These are phyloP conservation scores for Zalaria obscura DNA, from an alignment of 2,329 filamentous ascomycete genomes.

Conservation along the genomic window DNA sequence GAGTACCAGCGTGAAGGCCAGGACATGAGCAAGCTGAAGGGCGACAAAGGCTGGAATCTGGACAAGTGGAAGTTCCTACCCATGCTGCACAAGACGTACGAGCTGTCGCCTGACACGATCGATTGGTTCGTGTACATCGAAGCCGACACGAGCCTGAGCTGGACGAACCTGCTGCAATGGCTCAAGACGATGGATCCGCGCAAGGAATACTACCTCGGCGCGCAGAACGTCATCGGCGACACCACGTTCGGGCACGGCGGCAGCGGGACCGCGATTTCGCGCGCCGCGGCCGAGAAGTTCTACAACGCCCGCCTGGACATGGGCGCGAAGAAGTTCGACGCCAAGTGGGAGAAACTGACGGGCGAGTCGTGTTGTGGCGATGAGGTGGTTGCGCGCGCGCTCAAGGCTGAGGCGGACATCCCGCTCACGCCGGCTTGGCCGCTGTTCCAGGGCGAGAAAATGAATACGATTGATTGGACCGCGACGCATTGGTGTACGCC, in stretches of 20 bases:
- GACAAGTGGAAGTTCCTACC: slow-evolving; percentile 46
- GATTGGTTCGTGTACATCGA: slow-evolving; percentile 44
- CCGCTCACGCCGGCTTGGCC: slow-evolving; percentile 27
- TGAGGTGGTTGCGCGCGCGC: slow-evolving; percentile 34
- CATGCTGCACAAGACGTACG: slow-evolving; percentile 38
- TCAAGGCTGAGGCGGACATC: slow-evolving; percentile 28
- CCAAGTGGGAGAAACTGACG: slow-evolving; percentile 25
- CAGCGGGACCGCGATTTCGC: slow-evolving; percentile 31
- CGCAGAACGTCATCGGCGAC: slow-evolving; percentile 16
- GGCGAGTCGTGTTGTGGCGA: slow-evolving; percentile 39
- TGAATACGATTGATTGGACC: slow-evolving; percentile 23
- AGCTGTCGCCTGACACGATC: slow-evolving; percentile 23
- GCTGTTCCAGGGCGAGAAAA: slow-evolving; percentile 28
- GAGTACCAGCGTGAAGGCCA: slow-evolving; percentile 16
- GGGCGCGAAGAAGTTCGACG: slow-evolving; percentile 12
- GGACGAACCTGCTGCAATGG: slow-evolving; percentile 33
- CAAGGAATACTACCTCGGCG: slow-evolving; percentile 34
- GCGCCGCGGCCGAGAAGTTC: slow-evolving; percentile 17
- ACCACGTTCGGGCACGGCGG: slow-evolving; percentile 34
- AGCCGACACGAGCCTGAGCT: slow-evolving; percentile 37
- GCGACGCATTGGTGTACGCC: slow-evolving; percentile 27
- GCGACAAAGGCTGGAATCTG: slow-evolving; percentile 33
- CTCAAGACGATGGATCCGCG: slow-evolving; percentile 34
- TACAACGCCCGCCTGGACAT: slow-evolving; percentile 2
- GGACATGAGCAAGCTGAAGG: slow-evolving; percentile 15